Conservation (phyloP, 164 flowering plant species). For the Nelumbo lutea region DNA sequence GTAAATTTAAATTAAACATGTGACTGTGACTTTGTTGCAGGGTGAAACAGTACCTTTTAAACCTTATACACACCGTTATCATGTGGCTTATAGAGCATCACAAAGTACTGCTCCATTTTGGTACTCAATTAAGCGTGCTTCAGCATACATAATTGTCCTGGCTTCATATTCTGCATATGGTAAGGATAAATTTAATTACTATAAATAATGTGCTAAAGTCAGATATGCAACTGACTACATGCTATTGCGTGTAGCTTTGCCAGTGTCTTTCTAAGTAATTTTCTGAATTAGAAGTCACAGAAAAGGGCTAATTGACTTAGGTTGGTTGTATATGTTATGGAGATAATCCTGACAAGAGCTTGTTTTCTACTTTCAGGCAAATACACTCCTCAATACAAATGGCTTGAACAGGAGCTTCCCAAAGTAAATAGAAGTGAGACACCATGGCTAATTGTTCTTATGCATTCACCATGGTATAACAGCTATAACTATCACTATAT, state of each 20-base stretch:
- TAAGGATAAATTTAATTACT: conserved; percentile 11
- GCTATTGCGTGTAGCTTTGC: no score
- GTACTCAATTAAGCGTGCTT: conserved; percentile 88
- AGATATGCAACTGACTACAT: no score
- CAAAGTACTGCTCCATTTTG: conserved; percentile 56
- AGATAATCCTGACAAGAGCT: no score
- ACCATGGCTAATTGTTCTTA: conserved; percentile 84
- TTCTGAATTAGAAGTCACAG: background rate
- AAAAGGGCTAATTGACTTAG: no score
- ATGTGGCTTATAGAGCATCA: conserved; percentile 54
- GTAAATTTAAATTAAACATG: background rate
- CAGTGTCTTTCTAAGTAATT: background rate
- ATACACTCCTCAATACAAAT: conserved; percentile 70
- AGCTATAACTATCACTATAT: conserved; percentile 69
- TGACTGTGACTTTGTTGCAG: conserved; percentile 29
- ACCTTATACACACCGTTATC: conserved; percentile 50
- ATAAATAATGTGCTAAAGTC: no score
- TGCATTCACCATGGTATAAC: conserved; percentile 68
- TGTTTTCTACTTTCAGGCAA: conserved; percentile 25
- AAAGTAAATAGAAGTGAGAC: conserved; percentile 75
- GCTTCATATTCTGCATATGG: conserved; percentile 78
- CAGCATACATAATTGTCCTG: conserved; percentile 71
- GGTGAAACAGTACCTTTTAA: conserved; percentile 71
- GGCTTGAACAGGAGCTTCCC: conserved; percentile 59
- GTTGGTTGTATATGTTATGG: no score